Evolutionary conservation across 2,329 filamentous ascomycete species (phyloP).

Genomic region (Aspergillus neotritici): DNA sequence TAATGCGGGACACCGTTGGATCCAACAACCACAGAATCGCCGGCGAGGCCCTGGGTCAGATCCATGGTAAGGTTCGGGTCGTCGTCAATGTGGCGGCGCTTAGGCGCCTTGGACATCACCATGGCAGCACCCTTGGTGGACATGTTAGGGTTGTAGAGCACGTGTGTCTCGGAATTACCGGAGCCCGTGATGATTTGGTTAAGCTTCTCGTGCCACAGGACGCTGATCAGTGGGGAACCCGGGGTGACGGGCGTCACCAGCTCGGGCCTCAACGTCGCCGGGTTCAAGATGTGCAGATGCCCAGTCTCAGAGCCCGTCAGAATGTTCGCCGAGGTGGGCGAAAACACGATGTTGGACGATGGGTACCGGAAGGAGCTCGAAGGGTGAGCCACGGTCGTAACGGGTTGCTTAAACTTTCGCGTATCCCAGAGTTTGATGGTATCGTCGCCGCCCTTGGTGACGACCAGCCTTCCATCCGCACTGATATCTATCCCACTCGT

Average conservation of each 20-base stretch:
- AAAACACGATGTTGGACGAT: constrained; percentile 83
- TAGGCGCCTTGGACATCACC: constrained; percentile 88
- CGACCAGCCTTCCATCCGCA: constrained; percentile 79
- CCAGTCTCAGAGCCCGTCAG: constrained; percentile 83
- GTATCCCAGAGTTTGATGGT: constrained; percentile 96
- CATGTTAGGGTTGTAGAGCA: constrained; percentile 83
- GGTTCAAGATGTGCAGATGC: constrained; percentile 86
- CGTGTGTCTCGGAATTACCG: constrained; percentile 79
- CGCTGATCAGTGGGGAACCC: constrained; percentile 72
- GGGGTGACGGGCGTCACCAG: constrained; percentile 85
- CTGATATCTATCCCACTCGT: constrained; percentile 90
- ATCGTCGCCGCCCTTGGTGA: constrained; percentile 86
- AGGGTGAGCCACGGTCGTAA: constrained; percentile 70
- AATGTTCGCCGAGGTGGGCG: constrained; percentile 74
- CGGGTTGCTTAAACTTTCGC: constrained; percentile 85
- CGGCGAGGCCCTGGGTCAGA: constrained; percentile 71
- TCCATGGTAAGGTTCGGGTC: constrained; percentile 83
- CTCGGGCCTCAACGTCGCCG: constrained; percentile 80
- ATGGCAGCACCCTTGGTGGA: constrained; percentile 77
- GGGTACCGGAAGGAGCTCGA: constrained; percentile 81
- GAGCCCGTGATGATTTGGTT: constrained; percentile 96
- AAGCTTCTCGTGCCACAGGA: constrained; percentile 87
- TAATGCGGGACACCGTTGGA: constrained; percentile 68
- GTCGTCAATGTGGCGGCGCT: constrained; percentile 92
- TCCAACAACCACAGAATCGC: constrained; percentile 71